phyloP scores from a whole-genome alignment of 2,329 filamentous ascomycete species.

The Epichloe elymi region DNA sequence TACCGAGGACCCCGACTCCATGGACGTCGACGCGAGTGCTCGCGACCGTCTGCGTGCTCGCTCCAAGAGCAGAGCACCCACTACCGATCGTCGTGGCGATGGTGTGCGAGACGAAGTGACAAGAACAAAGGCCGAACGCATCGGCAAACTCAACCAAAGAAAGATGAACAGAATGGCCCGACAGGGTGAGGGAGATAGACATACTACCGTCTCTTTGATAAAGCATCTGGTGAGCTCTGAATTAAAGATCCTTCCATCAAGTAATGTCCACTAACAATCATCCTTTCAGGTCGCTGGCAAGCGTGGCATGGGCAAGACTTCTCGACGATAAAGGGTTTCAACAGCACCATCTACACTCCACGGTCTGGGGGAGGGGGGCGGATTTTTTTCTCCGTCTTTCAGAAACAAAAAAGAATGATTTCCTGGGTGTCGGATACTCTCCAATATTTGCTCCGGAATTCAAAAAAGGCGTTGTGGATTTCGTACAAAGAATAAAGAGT shows the following conservation, averaged over 20 bases:
- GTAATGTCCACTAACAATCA: slow-evolving; percentile 8
- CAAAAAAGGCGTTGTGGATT: slow-evolving; percentile 11
- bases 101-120: slow-evolving; percentile 57
- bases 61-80: slow-evolving; percentile 56
- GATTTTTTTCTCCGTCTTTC: neutral
- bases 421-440: neutral
- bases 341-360: neutral
- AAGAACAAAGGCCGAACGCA: slow-evolving; percentile 68
- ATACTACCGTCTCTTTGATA: slow-evolving; percentile 64
- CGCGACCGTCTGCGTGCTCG: slow-evolving; percentile 54
- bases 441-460: slow-evolving; percentile 17
- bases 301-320: slow-evolving; percentile 83
- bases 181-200: slow-evolving; percentile 92
- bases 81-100: slow-evolving; percentile 56
- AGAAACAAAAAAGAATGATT: too few species aligned
- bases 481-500: too few species aligned
- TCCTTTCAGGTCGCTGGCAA: slow-evolving; percentile 66
- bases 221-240: slow-evolving; percentile 72
- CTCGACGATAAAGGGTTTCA: slow-evolving; percentile 42
- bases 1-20: slow-evolving; percentile 54
- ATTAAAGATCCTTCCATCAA: slow-evolving; percentile 12
- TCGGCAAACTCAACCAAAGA: slow-evolving; percentile 85
- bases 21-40: slow-evolving; percentile 55
- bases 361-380: neutral
- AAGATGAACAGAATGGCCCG: slow-evolving; percentile 98